These are phyloP conservation scores for Blakeslea trispora DNA, from an alignment of 371 early-diverging fungal species.

Conservation along the genomic window DNA sequence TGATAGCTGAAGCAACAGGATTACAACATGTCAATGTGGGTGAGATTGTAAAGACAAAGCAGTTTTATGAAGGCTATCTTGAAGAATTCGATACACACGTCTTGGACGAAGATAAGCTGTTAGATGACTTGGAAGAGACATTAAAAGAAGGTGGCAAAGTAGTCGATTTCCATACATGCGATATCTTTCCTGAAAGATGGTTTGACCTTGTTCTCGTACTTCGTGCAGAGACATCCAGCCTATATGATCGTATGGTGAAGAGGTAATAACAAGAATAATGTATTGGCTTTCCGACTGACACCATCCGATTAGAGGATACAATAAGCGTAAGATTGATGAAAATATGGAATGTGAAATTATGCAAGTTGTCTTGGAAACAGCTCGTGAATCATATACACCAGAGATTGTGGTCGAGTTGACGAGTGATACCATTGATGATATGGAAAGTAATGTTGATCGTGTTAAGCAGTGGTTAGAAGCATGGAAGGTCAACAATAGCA, in stretches of 20 bases:
- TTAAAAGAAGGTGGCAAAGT: conserved; percentile 82
- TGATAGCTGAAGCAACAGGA: conserved; percentile 73
- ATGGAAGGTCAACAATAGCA: conserved; percentile 39
- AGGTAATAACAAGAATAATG: too few relatives aligned
- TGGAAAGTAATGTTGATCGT: conserved; percentile 85
- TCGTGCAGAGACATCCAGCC: conserved; percentile 72
- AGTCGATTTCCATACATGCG: conserved; percentile 94
- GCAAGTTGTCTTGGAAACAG: conserved; percentile 94
- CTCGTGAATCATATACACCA: conserved; percentile 78
- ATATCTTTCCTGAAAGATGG: conserved; percentile 94
- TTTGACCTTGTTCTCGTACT: conserved; percentile 97
- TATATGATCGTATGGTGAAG: conserved; percentile 85
- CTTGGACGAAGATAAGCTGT: conserved; percentile 87
- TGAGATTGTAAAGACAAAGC: conserved; percentile 83
- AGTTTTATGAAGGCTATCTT: conserved; percentile 86
- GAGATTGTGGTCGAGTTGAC: conserved; percentile 82
- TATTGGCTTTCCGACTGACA: too few relatives aligned
- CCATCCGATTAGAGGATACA: conserved; percentile 84
- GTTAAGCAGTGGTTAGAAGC: conserved; percentile 73
- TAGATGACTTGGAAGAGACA: conserved; percentile 86
- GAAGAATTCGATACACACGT: conserved; percentile 89
- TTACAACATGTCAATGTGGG: conserved; percentile 87
- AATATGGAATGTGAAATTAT: conserved; percentile 99
- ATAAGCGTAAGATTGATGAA: conserved; percentile 88
- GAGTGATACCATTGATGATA: conserved; percentile 83